Conservation (phyloP, 2,329 filamentous ascomycete species). For the Hypoxylon rubiginosum region DNA sequence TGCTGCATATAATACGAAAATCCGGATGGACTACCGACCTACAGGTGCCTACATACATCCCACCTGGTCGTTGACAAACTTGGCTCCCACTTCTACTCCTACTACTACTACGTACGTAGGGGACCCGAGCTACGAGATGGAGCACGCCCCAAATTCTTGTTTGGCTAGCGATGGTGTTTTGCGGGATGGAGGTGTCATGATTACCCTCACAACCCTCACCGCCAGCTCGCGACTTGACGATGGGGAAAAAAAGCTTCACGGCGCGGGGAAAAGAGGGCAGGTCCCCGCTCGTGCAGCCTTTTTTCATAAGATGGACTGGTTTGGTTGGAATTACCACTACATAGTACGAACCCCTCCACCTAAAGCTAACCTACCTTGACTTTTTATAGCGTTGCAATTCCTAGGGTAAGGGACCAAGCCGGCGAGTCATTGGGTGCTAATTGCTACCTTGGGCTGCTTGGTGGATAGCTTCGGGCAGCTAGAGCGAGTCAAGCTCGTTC, state of each 20-base stretch:
- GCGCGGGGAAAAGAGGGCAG: constrained; percentile 10
- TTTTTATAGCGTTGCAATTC: constrained; percentile 6
- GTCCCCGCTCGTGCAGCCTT: constrained; percentile 5
- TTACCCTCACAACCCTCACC: constrained; percentile 20
- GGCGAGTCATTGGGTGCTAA: constrained; percentile 21
- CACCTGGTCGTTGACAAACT: constrained; percentile 6
- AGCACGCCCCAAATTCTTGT: not conserved
- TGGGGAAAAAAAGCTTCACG: constrained; percentile 14
- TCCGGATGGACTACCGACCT: not conserved
- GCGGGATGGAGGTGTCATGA: constrained; percentile 10
- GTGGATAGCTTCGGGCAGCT: constrained; percentile 13
- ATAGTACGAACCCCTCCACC: not conserved
- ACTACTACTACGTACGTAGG: not conserved
- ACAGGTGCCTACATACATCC: not conserved
- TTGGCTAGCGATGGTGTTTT: not conserved
- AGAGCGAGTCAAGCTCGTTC: constrained; percentile 3
- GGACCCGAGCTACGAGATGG: not conserved
- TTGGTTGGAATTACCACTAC: constrained; percentile 2
- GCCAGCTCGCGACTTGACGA: constrained; percentile 10
- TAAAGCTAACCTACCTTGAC: constrained; percentile 1
- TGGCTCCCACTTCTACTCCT: not conserved
- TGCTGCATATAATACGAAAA: constrained; percentile 15
- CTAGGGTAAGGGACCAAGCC: not conserved
- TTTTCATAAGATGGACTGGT: not conserved
- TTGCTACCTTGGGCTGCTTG: not conserved